Base-by-base conservation (phyloP, 495 filamentous ascomycete genomes). In the Penicillium ochrochloron region DNA sequence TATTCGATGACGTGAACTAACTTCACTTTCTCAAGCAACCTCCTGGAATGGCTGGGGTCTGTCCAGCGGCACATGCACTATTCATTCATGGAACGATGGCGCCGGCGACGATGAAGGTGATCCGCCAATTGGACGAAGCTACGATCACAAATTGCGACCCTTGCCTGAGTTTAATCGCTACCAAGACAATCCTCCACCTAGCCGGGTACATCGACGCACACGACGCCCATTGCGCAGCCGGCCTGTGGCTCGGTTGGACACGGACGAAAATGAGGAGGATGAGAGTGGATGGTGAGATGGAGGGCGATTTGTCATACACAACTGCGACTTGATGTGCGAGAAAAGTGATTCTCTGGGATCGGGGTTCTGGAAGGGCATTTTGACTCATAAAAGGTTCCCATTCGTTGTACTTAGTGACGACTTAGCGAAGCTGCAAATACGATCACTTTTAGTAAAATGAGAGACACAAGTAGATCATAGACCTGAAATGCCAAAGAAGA, bases 51-150 rank as follows among this genome's bases (percentile, higher is more conserved):
- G 91, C 34, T 89, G 84, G 76, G 88, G 85, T 39, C 81, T 86
- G 70, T 82, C 86, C 11, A 80, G 81, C 1, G 92, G 92, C 6
- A 94, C 92, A 2, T 91, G 90, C 60, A 90, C 89, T 0, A 65
- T 92, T 53, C 92, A 96, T 73, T 84, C 85, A 15, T 96, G 87
- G 85, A 92, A 92, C 55, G 88, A 90, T 50, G 84, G 82, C 37
- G 76, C 82, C 15, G 79, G 81, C 0, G 68, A 76, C 0, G 91
- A 93, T 65, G 91, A 94, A 70, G 89, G 80, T 0, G 83, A 86
- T 37, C 88, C 89, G 9, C 75, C 74, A 11, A 80, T 91, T 77
- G 86, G 86, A 1, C 72, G 75, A 14, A 82, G 82, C 68, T 84
- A 86, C 63, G 72, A 94, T 87, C 85, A 88, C 80, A 71, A 73